Base-by-base conservation (phyloP, 257 asterid genomes). In the Lantana camara region DNA sequence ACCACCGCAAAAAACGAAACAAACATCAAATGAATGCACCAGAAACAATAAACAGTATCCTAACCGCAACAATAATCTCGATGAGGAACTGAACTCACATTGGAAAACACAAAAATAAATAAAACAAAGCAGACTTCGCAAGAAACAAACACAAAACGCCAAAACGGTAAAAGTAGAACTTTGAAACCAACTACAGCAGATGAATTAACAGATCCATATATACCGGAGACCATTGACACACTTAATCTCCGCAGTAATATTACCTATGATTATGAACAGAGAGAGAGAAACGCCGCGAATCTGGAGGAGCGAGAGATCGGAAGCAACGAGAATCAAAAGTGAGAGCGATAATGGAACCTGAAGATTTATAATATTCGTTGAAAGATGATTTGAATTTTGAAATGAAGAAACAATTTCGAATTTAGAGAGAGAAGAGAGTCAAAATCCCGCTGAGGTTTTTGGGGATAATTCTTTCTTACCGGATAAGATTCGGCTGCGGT, bases 401-500 rank as follows among this genome's bases (percentile, higher is more conserved):
- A n/a, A 72, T 37, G 62, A 42, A 50, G 23, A 46, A 58, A 24
- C 22, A 27, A 63, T 72, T 27, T 76, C 68, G 70, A 76, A 76
- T 72, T 63, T 76, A 71, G 51, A 34, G 49, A 40, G 23, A 7
- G 58, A n/a, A 50, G 20, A 7, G 42, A 29, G 44, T 10, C 41
- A 60, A 35, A 60, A 58, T 70, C 71, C 80, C 77, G 80, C 77
- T 69, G 53, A 34, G 71, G 58, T 22, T 42, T 73, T 42, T 60
- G 5, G 37, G 20, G 50, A 34, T 13, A 29, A 40, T 9, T 16
- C 24, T 16, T 23, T 40, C n/a, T n/a, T n/a, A n/a, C 22, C 22
- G 32, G 66, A 63, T 49, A 48, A 32, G 61, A 35, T 55, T 47
- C 30, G 10, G 16, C 3, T 8, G 11, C 14, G 45, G 45, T 38